phyloP scores from a whole-genome alignment of 2,329 filamentous ascomycete species.

The Aureobasidium lini region DNA sequence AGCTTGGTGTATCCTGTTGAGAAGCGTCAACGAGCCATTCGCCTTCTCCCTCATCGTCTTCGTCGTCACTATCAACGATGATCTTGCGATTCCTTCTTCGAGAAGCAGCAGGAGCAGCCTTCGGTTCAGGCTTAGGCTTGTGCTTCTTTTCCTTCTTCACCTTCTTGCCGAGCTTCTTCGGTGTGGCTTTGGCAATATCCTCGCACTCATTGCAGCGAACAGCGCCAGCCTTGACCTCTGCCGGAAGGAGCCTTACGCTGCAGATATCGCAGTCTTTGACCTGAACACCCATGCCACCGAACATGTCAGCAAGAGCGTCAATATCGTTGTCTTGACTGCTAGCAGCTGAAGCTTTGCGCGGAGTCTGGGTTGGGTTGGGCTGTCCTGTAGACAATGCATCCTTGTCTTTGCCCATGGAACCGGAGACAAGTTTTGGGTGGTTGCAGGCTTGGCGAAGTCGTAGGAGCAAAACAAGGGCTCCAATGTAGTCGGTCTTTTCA shows the following conservation, averaged over 20 bases:
- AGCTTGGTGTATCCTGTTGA: conserved; percentile 47
- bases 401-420: conserved; percentile 78
- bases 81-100: conserved; percentile 45
- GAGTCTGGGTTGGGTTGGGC: conserved; percentile 36
- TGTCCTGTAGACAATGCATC: conserved; percentile 64
- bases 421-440: conserved; percentile 79
- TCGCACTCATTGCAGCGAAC: conserved; percentile 68
- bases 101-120: conserved; percentile 28
- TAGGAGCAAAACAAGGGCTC: conserved; percentile 84
- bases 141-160: conserved; percentile 20
- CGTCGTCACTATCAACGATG: conserved; percentile 57
- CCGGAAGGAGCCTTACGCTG: conserved; percentile 56
- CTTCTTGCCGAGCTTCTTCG: conserved; percentile 22
- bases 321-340: conserved; percentile 57
- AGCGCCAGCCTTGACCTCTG: conserved; percentile 46
- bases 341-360: conserved; percentile 28
- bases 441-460: conserved; percentile 90
- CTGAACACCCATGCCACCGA: conserved; percentile 74
- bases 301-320: conserved; percentile 76
- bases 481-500: conserved; percentile 78
- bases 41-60: conserved; percentile 55
- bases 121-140: conserved; percentile 24
- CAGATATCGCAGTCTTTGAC: conserved; percentile 79
- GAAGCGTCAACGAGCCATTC: conserved; percentile 73
- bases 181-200: conserved; percentile 29